Base-by-base conservation (phyloP, 768 basidiomycete genomes). In the Leccinum longicurvipes region DNA sequence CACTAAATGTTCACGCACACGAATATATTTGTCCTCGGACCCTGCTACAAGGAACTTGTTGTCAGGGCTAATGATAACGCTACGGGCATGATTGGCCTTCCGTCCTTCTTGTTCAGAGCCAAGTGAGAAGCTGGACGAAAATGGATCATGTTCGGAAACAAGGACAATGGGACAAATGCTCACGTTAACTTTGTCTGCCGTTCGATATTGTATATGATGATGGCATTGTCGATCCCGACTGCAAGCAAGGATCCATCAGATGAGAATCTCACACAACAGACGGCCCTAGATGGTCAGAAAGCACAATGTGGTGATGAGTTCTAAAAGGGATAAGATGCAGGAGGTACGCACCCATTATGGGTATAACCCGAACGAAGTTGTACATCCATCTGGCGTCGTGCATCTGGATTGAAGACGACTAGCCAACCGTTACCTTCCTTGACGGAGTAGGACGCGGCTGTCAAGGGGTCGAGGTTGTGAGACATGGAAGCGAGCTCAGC, bases 321-420 rank as follows among this genome's bases (percentile, higher is more conserved):
- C 14, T 10, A 57, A 60, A 41, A 54, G 36, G 53, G 50, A 58
- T 29, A 4, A 4, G 23, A 54, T 46, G 27, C 7, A 71, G 69
- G 58, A 29, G 7, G 34, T 12, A 73, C 81, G 36, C 65, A 93
- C 91, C 87, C 90, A 64, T 90, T 88, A 66, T 95, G 93, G 70
- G 82, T 80, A 45, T 93, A 75, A 31, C 84, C 87, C 67, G 92
- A 89, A 45, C 87, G 80, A 51, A 80, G 65, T n/a, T 71, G 70
- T 29, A 82, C 78, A 57, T 83, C 81, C 62, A 83, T 73, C 63
- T 76, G 73, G 62, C 79, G 77, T 11, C 58, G 68, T 17, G 74
- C 75, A 50, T 77, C 75, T 49, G 78, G 75, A 64, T 79, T 82
- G 73, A 81, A 82, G 39, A 81, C 74, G 17, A 77, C 79, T 32